A percentile compares a stretch with the other conserved stretches of the same genome.
Evolutionary conservation across 306 rosid genomes (phyloP).

Genomic region (Rosa persica): DNA sequence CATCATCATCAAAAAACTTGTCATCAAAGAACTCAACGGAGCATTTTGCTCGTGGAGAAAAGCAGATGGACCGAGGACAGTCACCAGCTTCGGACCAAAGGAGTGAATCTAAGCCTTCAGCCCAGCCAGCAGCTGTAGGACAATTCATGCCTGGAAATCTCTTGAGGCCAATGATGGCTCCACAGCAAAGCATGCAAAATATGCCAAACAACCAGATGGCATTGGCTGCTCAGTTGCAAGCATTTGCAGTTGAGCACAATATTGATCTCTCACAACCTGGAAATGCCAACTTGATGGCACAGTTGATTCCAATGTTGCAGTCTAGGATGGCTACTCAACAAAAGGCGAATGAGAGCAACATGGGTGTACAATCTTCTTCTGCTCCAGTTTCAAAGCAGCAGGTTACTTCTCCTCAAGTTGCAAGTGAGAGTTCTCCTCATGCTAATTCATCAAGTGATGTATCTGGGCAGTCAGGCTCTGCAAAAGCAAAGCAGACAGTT

Average conservation of each 20-base stretch:
- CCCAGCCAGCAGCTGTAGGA: conserved; percentile 48
- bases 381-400: conserved; percentile 72
- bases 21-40: conserved; percentile 63
- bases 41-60: conserved; percentile 68
- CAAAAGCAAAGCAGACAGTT: conserved; percentile 67
- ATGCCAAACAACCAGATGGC: conserved; percentile 65
- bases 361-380: conserved; percentile 63
- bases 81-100: conserved; percentile 64
- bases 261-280: conserved; percentile 80
- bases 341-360: conserved; percentile 55
- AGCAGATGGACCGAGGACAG: conserved; percentile 69
- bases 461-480: conserved; percentile 63
- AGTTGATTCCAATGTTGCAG: conserved; percentile 70
- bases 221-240: conserved; percentile 66
- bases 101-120: conserved; percentile 60
- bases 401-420: conserved; percentile 60
- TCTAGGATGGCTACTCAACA: conserved; percentile 69
- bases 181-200: conserved; percentile 56
- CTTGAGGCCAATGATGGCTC: conserved; percentile 59
- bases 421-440: conserved; percentile 70
- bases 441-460: conserved; percentile 71
- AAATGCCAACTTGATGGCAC: conserved; percentile 68
- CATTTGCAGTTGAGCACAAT: conserved; percentile 77
- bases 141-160: conserved; percentile 64
- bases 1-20: conserved; percentile 56